Conservation (phyloP, 2,329 filamentous ascomycete genomes). For the Hansfordia pulvinata region DNA sequence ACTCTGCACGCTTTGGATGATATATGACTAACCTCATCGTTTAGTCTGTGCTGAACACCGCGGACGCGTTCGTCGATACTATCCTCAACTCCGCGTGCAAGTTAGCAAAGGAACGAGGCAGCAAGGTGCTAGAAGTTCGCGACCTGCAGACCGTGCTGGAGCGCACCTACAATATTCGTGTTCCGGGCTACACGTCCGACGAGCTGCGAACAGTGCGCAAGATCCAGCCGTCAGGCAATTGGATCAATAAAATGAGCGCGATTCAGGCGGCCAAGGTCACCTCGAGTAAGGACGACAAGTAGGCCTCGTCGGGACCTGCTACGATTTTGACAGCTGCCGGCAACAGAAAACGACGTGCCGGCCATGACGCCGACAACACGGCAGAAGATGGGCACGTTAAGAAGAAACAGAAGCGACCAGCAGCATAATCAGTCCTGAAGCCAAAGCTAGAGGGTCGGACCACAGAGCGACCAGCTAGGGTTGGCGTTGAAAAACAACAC, state of each 20-base stretch:
- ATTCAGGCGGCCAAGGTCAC: constrained; percentile 86
- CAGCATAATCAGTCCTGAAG: no score
- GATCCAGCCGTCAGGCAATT: constrained; percentile 73
- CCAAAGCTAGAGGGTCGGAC: no score
- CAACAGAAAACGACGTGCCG: no score
- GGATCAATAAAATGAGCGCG: constrained; percentile 95
- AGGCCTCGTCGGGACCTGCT: no score
- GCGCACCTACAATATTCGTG: constrained; percentile 77
- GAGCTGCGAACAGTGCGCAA: constrained; percentile 91
- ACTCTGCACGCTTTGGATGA: neutral
- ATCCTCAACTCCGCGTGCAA: constrained; percentile 79
- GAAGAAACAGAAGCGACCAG: no score
- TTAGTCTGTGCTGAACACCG: constrained; percentile 78
- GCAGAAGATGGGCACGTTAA: no score
- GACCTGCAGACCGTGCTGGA: constrained; percentile 76
- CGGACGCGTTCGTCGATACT: constrained; percentile 89
- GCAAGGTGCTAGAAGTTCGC: constrained; percentile 78
- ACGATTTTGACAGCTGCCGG: no score
- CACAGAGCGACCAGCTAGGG: no score
- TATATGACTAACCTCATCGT: constrained; percentile 8
- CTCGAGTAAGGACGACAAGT: constrained; percentile 37
- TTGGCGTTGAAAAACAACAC: no score
- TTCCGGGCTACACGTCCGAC: constrained; percentile 88
- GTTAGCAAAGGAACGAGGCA: constrained; percentile 84
- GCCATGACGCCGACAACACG: no score